phyloP scores from a whole-genome alignment of 2,329 filamentous ascomycete genomes.

The Phoma sp. region DNA sequence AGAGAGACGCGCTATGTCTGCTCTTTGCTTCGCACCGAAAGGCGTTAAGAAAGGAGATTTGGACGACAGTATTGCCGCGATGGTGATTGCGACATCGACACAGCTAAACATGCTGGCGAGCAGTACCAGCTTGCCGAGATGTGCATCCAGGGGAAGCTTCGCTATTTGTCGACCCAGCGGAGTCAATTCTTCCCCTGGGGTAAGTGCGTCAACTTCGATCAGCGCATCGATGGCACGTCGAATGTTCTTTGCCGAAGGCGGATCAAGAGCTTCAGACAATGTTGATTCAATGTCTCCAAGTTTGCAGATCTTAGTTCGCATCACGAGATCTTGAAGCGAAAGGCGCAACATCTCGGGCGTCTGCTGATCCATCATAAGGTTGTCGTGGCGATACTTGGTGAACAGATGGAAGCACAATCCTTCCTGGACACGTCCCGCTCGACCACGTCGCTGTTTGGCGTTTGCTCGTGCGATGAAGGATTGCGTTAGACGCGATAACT shows the following conservation, averaged over 20 bases:
- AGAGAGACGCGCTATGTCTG: conserved; percentile 75
- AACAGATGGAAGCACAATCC: conserved; percentile 96
- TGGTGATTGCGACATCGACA: conserved; percentile 87
- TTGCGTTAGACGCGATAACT: conserved; percentile 88
- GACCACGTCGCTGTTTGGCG: conserved; percentile 90
- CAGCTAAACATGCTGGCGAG: conserved; percentile 87
- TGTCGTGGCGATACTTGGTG: conserved; percentile 86
- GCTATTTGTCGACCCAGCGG: conserved; percentile 85
- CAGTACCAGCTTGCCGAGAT: conserved; percentile 90
- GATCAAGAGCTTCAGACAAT: conserved; percentile 83
- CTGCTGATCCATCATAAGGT: conserved; percentile 84
- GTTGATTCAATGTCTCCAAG: conserved; percentile 92
- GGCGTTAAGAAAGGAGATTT: conserved; percentile 93
- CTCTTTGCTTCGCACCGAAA: conserved; percentile 81
- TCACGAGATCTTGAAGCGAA: conserved; percentile 91
- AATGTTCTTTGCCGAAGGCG: conserved; percentile 90
- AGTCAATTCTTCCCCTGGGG: conserved; percentile 80
- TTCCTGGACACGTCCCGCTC: conserved; percentile 93
- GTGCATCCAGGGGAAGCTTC: conserved; percentile 88
- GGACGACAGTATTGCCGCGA: conserved; percentile 90
- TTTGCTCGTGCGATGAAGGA: conserved; percentile 96
- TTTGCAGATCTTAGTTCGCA: conserved; percentile 97
- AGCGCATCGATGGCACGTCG: conserved; percentile 90
- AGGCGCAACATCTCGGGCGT: conserved; percentile 95
- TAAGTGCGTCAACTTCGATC: conserved; percentile 90